phyloP scores from a whole-genome alignment of 2,329 filamentous ascomycete species.

The Penicillium polonicum region DNA sequence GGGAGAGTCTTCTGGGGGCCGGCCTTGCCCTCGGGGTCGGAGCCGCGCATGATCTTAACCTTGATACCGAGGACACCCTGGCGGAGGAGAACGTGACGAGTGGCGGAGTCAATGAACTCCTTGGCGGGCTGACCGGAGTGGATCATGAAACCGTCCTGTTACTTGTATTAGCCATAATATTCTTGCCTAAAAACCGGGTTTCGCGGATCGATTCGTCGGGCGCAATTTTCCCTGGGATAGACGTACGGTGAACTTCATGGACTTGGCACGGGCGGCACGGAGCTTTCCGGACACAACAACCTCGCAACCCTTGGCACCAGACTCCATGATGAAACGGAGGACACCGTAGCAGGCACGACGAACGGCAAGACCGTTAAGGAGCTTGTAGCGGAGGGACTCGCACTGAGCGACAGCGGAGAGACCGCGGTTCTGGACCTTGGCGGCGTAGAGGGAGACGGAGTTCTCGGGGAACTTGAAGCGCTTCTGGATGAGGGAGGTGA shows the following conservation, averaged over 20 bases:
- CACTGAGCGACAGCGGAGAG: conserved; percentile 99
- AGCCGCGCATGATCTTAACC: conserved; percentile 99
- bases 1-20: conserved; percentile 96
- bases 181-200: background rate
- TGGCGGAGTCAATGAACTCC: conserved; percentile 99
- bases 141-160: conserved; percentile 97
- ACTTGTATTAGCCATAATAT: conserved; percentile 12
- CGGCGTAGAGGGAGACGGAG: conserved; percentile 98
- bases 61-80: conserved; percentile 99
- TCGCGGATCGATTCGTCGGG: background rate
- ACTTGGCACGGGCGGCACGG: conserved; percentile 97
- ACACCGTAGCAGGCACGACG: conserved; percentile 99
- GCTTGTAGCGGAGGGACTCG: conserved; percentile 99
- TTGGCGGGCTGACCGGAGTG: conserved; percentile 99
- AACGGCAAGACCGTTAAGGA: conserved; percentile 98
- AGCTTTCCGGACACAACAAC: conserved; percentile 99
- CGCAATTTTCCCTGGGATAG: conserved; percentile 1
- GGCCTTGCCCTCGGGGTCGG: conserved; percentile 98
- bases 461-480: conserved; percentile 99
- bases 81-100: conserved; percentile 98
- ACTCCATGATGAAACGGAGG: conserved; percentile 99
- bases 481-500: conserved; percentile 99
- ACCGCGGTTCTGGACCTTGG: conserved; percentile 99
- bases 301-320: conserved; percentile 98
- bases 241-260: conserved; percentile 98